Percentiles rank a stretch among this genome's conserved stretches.
phyloP scores from a whole-genome alignment of 176 grass and related monocot species.

The Eragrostis curvula region DNA sequence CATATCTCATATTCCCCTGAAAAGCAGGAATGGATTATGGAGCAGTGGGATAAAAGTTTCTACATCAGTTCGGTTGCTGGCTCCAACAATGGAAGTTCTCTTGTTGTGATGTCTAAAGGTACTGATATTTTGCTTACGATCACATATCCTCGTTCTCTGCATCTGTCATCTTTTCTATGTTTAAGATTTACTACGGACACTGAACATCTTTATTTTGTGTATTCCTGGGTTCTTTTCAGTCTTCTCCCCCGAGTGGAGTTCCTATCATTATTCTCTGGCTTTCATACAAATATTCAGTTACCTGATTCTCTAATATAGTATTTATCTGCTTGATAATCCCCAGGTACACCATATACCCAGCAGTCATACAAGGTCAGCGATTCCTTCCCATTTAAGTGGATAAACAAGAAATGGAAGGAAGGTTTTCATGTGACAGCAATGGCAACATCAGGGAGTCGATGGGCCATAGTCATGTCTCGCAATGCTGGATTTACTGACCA shows the following conservation, averaged over 20 bases:
- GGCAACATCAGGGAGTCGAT: slow-evolving; percentile 68
- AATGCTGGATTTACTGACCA: slow-evolving; percentile 70
- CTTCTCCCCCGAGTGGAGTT: not conserved
- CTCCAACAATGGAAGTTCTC: slow-evolving; percentile 62
- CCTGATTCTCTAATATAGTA: slow-evolving; percentile 10
- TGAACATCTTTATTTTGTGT: not conserved
- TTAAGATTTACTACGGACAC: not conserved
- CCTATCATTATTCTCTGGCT: not conserved
- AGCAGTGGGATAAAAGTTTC: slow-evolving; percentile 77
- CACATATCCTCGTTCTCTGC: not conserved
- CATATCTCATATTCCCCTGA: slow-evolving; percentile 11
- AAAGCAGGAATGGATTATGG: slow-evolving; percentile 78
- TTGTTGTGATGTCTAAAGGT: slow-evolving; percentile 86
- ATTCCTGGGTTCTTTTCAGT: not conserved
- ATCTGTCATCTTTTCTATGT: not conserved
- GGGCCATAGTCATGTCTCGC: slow-evolving; percentile 82
- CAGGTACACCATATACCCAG: slow-evolving; percentile 77
- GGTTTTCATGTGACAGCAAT: slow-evolving; percentile 78
- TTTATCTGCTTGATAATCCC: slow-evolving; percentile 10
- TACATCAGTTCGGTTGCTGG: slow-evolving; percentile 79
- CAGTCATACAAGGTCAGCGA: slow-evolving; percentile 86
- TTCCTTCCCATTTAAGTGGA: slow-evolving; percentile 82
- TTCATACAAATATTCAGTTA: slow-evolving; percentile 7
- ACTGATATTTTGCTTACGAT: not conserved
- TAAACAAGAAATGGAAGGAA: slow-evolving; percentile 92